A percentile compares a stretch with the other conserved stretches of the same genome.
Evolutionary conservation across 208 protist genomes (phyloP).

Genomic region (Trypanosoma mega): DNA sequence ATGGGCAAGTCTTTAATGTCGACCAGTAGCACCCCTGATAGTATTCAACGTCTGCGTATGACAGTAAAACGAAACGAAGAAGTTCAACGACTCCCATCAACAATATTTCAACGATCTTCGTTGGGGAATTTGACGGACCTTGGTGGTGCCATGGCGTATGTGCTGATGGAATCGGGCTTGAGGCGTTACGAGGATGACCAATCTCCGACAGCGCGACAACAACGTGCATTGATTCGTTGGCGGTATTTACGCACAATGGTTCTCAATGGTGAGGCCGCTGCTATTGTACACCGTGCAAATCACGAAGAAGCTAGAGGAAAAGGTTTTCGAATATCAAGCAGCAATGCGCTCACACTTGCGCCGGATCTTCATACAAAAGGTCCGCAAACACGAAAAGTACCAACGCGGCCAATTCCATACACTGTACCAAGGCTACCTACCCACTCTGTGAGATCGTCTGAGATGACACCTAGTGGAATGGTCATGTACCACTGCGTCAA

Average conservation of each 20-base stretch:
- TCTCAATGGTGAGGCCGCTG: constrained; percentile 71
- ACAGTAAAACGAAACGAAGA: constrained; percentile 43
- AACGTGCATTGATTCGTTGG: constrained; percentile 69
- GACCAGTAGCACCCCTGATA: constrained; percentile 11
- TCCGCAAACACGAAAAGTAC: constrained; percentile 44
- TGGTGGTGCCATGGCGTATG: constrained; percentile 45
- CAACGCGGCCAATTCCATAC: constrained; percentile 72
- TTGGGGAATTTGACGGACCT: constrained; percentile 31
- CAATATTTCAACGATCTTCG: constrained; percentile 37
- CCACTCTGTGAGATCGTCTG: constrained; percentile 31
- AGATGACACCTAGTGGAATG: constrained; percentile 69
- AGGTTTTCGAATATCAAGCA: constrained; percentile 60
- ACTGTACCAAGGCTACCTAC: constrained; percentile 22
- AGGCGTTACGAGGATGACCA: constrained; percentile 33
- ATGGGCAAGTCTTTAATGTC: constrained; percentile 4
- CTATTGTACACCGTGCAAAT: constrained; percentile 60
- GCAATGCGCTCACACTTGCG: constrained; percentile 51
- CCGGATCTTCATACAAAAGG: constrained; percentile 70
- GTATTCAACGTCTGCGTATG: constrained; percentile 50
- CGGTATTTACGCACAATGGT: constrained; percentile 77
- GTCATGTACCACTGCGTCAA: constrained; percentile 62
- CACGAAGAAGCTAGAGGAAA: constrained; percentile 52
- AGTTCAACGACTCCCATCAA: constrained; percentile 41
- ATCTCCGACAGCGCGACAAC: constrained; percentile 24
- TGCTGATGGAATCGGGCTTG: constrained; percentile 52